Conservation (phyloP, 2,329 filamentous ascomycete genomes). For the Pseudogymnoascus sp. region DNA sequence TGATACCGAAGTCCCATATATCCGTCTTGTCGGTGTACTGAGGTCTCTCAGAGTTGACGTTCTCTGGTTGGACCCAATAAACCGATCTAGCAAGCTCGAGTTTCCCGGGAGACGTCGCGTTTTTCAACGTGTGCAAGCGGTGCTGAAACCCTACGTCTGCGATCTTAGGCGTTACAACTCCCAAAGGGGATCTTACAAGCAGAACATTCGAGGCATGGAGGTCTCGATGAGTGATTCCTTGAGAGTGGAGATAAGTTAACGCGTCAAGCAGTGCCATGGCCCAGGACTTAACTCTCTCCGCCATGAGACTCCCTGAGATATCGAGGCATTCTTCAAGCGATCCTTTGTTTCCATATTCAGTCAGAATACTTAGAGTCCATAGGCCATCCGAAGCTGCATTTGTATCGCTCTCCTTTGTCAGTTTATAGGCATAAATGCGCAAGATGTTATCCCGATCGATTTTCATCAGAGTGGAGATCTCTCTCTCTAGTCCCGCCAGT, state of each 20-base stretch:
- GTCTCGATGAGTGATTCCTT: constrained; percentile 75
- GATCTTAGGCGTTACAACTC: constrained; percentile 66
- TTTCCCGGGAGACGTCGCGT: constrained; percentile 38
- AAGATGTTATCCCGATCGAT: constrained; percentile 71
- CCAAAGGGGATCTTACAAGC: constrained; percentile 61
- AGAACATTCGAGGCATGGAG: constrained; percentile 76
- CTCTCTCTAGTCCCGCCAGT: constrained; percentile 67
- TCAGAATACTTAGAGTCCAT: constrained; percentile 72
- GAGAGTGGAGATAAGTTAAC: constrained; percentile 77
- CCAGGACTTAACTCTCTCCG: constrained; percentile 75
- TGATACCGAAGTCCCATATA: constrained; percentile 88
- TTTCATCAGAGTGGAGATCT: constrained; percentile 68
- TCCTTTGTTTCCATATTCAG: constrained; percentile 72
- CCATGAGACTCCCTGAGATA: constrained; percentile 65
- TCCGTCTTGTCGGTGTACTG: constrained; percentile 74
- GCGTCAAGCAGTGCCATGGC: constrained; percentile 88
- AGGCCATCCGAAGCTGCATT: constrained; percentile 32
- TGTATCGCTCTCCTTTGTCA: constrained; percentile 59
- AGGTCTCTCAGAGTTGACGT: constrained; percentile 53
- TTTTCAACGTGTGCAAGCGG: constrained; percentile 55
- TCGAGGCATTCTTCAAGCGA: constrained; percentile 77
- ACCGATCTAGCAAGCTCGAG: constrained; percentile 59
- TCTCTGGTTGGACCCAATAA: constrained; percentile 78
- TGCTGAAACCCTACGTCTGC: constrained; percentile 67
- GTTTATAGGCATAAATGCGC: constrained; percentile 75